Percentiles rank a stretch among this genome's conserved stretches.
These are phyloP conservation scores for Anisodus tanguticus DNA, from an alignment of 257 asterid genomes.

Conservation along the genomic window DNA sequence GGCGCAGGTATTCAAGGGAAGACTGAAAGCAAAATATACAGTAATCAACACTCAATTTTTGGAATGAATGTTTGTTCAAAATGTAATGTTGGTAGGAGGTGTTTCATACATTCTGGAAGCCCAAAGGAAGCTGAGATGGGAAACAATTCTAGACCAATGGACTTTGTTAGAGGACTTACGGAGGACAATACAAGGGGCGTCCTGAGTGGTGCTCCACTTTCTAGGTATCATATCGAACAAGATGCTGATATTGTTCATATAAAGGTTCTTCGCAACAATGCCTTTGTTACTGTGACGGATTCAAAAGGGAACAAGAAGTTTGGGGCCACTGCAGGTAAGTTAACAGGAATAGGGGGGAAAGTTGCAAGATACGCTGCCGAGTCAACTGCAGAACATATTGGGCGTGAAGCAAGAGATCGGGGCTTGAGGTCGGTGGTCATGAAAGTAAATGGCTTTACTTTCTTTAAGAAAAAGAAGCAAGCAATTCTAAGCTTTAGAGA, in stretches of 20 bases:
- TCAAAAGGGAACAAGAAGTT: slow-evolving; percentile 72
- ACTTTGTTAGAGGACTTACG: slow-evolving; percentile 37
- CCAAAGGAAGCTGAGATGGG: slow-evolving; percentile 46
- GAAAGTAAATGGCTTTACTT: slow-evolving; percentile 76
- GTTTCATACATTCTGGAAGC: slow-evolving; percentile 55
- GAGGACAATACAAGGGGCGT: slow-evolving; percentile 23
- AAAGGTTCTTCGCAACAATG: slow-evolving; percentile 81
- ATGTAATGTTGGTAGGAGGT: slow-evolving; percentile 40
- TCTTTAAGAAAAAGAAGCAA: slow-evolving; percentile 75
- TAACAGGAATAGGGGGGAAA: slow-evolving; percentile 73
- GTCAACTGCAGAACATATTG: slow-evolving; percentile 86
- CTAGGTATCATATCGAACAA: slow-evolving; percentile 51
- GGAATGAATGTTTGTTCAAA: slow-evolving; percentile 43
- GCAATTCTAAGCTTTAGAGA: slow-evolving; percentile 77
- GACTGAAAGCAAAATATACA: slow-evolving; percentile 30
- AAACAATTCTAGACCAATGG: slow-evolving; percentile 37
- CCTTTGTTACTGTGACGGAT: slow-evolving; percentile 81
- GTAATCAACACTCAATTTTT: slow-evolving; percentile 34
- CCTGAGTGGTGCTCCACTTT: slow-evolving; percentile 23
- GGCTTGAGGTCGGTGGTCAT: slow-evolving; percentile 76
- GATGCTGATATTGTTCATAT: slow-evolving; percentile 90
- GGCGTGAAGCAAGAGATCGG: slow-evolving; percentile 68
- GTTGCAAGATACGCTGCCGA: slow-evolving; percentile 72
- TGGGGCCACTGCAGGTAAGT: slow-evolving; percentile 72
- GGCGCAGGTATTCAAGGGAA: slow-evolving; percentile 38